Evolutionary conservation across 495 filamentous ascomycete genomes (phyloP).

Genomic region (Penicillium argentinense): DNA sequence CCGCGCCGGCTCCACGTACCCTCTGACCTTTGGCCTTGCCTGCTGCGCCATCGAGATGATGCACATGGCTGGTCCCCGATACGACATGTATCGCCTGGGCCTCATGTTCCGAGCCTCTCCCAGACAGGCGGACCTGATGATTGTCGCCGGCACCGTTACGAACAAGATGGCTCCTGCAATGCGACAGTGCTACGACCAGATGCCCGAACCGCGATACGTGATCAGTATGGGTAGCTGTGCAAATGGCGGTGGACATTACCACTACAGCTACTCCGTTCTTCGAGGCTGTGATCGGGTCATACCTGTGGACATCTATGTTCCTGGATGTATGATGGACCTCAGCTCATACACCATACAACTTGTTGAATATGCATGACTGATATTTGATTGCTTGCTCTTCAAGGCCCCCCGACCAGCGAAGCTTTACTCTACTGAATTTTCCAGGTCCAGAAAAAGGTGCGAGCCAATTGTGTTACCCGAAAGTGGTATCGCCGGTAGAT

Average conservation of each 20-base stretch:
- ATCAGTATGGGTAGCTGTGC: slow-evolving; percentile 90
- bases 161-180: slow-evolving; percentile 96
- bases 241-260: slow-evolving; percentile 92
- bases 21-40: slow-evolving; percentile 89
- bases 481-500: slow-evolving; percentile 39
- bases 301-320: slow-evolving; percentile 90
- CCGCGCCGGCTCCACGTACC: slow-evolving; percentile 87
- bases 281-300: slow-evolving; percentile 88
- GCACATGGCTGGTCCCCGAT: slow-evolving; percentile 88
- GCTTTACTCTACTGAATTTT: slow-evolving; percentile 88
- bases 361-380: too few relatives aligned
- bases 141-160: slow-evolving; percentile 86
- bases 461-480: slow-evolving; percentile 58
- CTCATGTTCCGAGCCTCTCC: slow-evolving; percentile 95
- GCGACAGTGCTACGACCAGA: slow-evolving; percentile 91
- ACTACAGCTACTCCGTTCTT: slow-evolving; percentile 87
- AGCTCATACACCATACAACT: too few relatives aligned
- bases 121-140: slow-evolving; percentile 92
- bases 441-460: slow-evolving; percentile 84
- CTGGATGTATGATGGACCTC: too few relatives aligned
- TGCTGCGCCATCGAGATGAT: slow-evolving; percentile 97
- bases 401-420: slow-evolving; percentile 85
- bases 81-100: slow-evolving; percentile 88
- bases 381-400: too few relatives aligned
- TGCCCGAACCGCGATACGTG: slow-evolving; percentile 92